Base-by-base conservation (phyloP, 2,329 filamentous ascomycete species). In the Sclerotinia spermophila region DNA sequence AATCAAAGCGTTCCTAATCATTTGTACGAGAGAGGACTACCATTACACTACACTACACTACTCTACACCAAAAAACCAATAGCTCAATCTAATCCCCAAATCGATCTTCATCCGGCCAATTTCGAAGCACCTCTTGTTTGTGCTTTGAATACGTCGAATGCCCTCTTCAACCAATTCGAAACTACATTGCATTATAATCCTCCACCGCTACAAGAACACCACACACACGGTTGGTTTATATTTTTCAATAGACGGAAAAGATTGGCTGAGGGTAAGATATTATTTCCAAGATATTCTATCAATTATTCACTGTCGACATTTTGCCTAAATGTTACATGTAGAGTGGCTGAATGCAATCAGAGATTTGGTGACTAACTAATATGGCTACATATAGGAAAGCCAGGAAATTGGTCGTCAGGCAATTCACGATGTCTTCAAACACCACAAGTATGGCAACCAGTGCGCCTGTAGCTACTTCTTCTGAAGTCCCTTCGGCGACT, bases 401-500 rank as follows among this genome's bases (percentile, higher is more conserved):
- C 10, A 55, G 64, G 72, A 70, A 60, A 56, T 68, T 75, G 33
- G 67, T 70, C 42, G 72, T 73, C 61, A 75, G 73, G 58, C 74
- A 74, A 56, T 78, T 74, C 75, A 74, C 72, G 24, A 76, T 77
- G 68, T 72, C 74, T 71, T 68, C 71, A 42, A 79, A 77, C 71
- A 74, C 76, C 72, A 75, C 74, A 71, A 76, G 76, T 73, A 75
- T 78, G 67, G 69, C 75, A 56, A 68, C 75, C 73, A 69, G 62
- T 70, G 69, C 55, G 45, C 60, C 45, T 58, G 56, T 66, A 62
- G 42, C 71, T 35, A 67, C 74, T 58, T 61, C 71, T 42, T 13
- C 69, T 48, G 42, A 56, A 62, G 59, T 70, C 67, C 51, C 73
- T 19, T 69, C 72, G n/a, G 62, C 73, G 70, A 71, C 76, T 72